These are phyloP conservation scores for Boletus rubropictus DNA, from an alignment of 768 basidiomycete genomes.

Conservation along the genomic window DNA sequence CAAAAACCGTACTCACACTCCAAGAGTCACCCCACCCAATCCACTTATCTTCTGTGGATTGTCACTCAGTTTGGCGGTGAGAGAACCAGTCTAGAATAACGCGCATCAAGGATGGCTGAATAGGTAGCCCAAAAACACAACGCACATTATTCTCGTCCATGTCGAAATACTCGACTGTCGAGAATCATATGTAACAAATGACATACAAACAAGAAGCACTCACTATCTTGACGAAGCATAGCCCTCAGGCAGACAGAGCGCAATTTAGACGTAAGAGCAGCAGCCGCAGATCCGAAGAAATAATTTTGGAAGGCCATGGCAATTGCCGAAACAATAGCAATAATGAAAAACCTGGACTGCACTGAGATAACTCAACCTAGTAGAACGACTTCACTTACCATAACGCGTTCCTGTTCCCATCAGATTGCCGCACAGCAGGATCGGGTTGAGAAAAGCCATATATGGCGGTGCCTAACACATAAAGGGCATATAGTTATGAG, in stretches of 20 bases:
- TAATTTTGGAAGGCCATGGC: constrained; percentile 66
- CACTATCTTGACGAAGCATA: constrained; percentile 83
- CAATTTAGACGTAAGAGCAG: constrained; percentile 62
- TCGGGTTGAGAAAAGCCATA: constrained; percentile 45
- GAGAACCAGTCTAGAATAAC: constrained; percentile 57
- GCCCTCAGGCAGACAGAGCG: constrained; percentile 71
- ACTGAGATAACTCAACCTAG: constrained; percentile 9
- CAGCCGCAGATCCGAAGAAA: constrained; percentile 62
- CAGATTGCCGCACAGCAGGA: constrained; percentile 38
- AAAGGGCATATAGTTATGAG: no score
- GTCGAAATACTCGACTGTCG: constrained; percentile 79
- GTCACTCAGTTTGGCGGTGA: constrained; percentile 77
- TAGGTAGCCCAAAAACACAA: not conserved
- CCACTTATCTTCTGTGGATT: constrained; percentile 88
- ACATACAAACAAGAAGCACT: constrained; percentile 16
- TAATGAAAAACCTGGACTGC: constrained; percentile 62
- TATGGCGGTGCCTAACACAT: constrained; percentile 48
- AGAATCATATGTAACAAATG: not conserved
- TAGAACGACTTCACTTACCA: constrained; percentile 36
- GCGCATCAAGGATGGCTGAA: not conserved
- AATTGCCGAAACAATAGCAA: constrained; percentile 61
- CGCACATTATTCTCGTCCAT: constrained; percentile 73
- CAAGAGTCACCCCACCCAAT: constrained; percentile 81
- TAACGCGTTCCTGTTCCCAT: constrained; percentile 67
- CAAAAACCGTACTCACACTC: constrained; percentile 48